Evolutionary conservation across 208 protist genomes (phyloP).

Genomic region (Crithidia mellificae): DNA sequence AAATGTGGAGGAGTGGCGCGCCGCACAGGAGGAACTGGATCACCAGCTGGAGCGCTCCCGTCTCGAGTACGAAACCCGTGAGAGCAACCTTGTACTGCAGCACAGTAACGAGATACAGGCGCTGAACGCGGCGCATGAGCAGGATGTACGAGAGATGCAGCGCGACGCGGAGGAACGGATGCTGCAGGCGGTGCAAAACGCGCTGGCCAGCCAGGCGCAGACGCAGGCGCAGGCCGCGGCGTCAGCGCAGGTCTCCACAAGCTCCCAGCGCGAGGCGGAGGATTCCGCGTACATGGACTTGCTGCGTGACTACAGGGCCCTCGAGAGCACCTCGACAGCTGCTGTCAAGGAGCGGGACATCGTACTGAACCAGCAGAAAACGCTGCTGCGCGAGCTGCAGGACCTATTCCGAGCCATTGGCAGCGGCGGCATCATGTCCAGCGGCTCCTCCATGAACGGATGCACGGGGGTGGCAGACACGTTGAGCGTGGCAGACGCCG

Average conservation of each 20-base stretch:
- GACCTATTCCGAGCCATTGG: constrained; percentile 12
- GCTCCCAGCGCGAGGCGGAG: background rate
- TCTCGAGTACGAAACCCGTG: constrained; percentile 50
- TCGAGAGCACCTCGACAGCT: constrained; percentile 27
- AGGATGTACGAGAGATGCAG: constrained; percentile 47
- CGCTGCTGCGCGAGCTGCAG: constrained; percentile 24
- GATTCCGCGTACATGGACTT: constrained; percentile 63
- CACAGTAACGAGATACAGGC: constrained; percentile 72
- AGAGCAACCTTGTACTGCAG: constrained; percentile 54
- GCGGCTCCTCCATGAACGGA: background rate
- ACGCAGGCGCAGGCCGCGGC: constrained; percentile 3
- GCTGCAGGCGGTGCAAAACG: constrained; percentile 28
- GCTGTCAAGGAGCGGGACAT: constrained; percentile 36
- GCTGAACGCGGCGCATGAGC: constrained; percentile 50
- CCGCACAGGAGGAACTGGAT: constrained; percentile 55
- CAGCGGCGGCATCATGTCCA: background rate
- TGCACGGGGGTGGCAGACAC: background rate
- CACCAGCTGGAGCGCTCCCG: constrained; percentile 43
- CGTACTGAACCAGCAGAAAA: constrained; percentile 37
- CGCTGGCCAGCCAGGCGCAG: constrained; percentile 11
- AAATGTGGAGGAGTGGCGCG: constrained; percentile 67
- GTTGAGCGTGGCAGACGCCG: background rate
- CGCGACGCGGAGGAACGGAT: constrained; percentile 42
- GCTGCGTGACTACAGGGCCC: constrained; percentile 51
- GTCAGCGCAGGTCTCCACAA: background rate